Base-by-base conservation (phyloP, 352 stramenopile species). In the Peronospora farinosa region DNA sequence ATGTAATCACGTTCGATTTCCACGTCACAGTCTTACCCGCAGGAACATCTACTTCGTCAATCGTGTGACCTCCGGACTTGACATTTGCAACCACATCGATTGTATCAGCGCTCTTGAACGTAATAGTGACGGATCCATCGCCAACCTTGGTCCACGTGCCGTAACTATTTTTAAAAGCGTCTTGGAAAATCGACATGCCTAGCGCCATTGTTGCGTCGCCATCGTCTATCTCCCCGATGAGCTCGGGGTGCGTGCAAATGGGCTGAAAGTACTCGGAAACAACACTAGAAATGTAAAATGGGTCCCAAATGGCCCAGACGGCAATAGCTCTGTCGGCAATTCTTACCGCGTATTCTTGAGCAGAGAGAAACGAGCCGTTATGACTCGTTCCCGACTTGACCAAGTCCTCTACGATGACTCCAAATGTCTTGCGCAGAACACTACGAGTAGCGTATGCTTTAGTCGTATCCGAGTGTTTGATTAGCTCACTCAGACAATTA, bases 161-260 rank as follows among this genome's bases (percentile, higher is more conserved):
- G 9, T 57, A 52, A 43, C 57, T 78, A 33, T 56, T 55, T 7
- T 57, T 58, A 40, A 84, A 80, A 11, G 69, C 69, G 21, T 59
- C 54, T 45, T 73, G 40, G 2, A 75, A 40, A 21, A 52, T 69
- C n/a, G 23, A 41, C 27, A 84, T 60, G 2, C 63, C 72, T 0
- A 83, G 60, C 7, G 69, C 67, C 40, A 65, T 51, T n/a, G 65
- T 67, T 1, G 59, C 58, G 30, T 62, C 54, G 16, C 72, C 72
- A 35, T 79, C 65, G 30, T 72, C 62, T 44, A 84, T 72, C 1
- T 74, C 54, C 1, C 69, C 67, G 9, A 79, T 58, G 23, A 74
- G 66, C 7, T 63, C 46, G 2, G 72, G 74, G 12, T 64, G 64
- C 0, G 59, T 62, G 16, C 72, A 80, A 45, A 80, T 64, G 2